Evolutionary conservation across 257 asterid species (phyloP), one percentile per base, ranked within the genome.

Genomic region (Eucommia ulmoides): DNA sequence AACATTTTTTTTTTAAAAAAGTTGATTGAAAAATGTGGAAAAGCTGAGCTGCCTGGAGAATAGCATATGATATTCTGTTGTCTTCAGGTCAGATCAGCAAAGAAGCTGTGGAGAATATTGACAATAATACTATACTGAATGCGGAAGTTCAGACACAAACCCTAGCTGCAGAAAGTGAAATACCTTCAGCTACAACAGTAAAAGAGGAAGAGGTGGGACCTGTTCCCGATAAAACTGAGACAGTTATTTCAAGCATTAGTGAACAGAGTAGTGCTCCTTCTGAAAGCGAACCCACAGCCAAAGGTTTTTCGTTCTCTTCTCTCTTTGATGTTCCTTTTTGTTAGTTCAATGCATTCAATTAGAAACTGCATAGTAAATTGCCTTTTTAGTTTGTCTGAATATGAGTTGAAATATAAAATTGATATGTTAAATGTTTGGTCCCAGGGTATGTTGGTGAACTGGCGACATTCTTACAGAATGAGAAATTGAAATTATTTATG

Each of bases 271-370:
- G 50, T 42, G 61, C 60, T 24, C 50, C 69, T 51, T 54, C 74
- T 18, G 50, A 61, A 47, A 42, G 41, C 51, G 86, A 70, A 65
- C 50, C 68, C 20, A 25, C 60, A n/a, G 50, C 61, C 7, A 71
- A 66, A 78, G 84, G 84, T 82, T 55, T 62, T 24, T 29, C 23
- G 57, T 52, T 60, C n/a, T n/a, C n/a, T n/a, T n/a, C n/a, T n/a
- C n/a, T n/a, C n/a, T n/a, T n/a, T n/a, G n/a, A n/a, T n/a, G n/a
- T n/a, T n/a, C n/a, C n/a, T n/a, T n/a, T n/a, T n/a, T n/a, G n/a
- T n/a, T n/a, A n/a, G n/a, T n/a, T n/a, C n/a, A n/a, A n/a, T n/a
- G n/a, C n/a, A n/a, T n/a, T n/a, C n/a, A n/a, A n/a, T n/a, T n/a
- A n/a, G n/a, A n/a, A n/a, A n/a, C n/a, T n/a, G n/a, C n/a, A n/a